phyloP scores from a whole-genome alignment of 495 filamentous ascomycete genomes.

The Parathielavia hyrcaniae region DNA sequence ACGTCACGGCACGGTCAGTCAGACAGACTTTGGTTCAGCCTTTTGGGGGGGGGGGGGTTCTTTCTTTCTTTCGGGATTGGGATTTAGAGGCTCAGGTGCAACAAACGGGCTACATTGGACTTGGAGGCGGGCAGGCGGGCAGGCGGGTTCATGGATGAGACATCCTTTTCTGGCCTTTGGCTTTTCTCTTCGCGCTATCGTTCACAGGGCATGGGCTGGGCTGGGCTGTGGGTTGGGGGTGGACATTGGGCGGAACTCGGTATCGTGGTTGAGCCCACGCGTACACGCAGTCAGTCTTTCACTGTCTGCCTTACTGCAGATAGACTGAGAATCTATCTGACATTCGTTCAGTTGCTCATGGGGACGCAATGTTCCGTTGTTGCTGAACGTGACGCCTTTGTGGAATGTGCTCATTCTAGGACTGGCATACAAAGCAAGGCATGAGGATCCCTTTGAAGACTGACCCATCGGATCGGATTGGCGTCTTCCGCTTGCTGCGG shows the following conservation, averaged over 20 bases:
- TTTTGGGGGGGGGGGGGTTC: too few species aligned
- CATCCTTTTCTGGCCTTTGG: neutral
- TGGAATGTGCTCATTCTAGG: too few species aligned
- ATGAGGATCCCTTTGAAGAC: too few species aligned
- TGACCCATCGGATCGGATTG: too few species aligned
- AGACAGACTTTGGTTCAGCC: too few species aligned
- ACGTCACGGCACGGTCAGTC: too few species aligned
- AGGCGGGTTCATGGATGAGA: neutral
- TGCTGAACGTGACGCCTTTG: neutral
- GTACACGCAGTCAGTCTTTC: neutral
- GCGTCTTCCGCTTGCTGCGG: too few species aligned
- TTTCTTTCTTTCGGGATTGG: neutral
- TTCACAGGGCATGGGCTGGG: neutral
- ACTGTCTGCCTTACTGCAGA: neutral
- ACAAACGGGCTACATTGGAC: neutral
- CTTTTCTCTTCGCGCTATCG: slow-evolving; percentile 1
- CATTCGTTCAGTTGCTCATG: neutral
- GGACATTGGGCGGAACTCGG: slow-evolving; percentile 1
- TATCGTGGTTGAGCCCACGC: neutral
- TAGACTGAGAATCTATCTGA: slow-evolving; percentile 7
- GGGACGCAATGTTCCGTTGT: neutral
- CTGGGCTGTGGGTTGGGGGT: neutral
- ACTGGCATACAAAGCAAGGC: too few species aligned
- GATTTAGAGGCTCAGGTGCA: neutral
- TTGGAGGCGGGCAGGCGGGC: neutral